Evolutionary conservation across 768 basidiomycete species (phyloP), one percentile per base, ranked within the genome.

Genomic region (Naematelia aurantialba): DNA sequence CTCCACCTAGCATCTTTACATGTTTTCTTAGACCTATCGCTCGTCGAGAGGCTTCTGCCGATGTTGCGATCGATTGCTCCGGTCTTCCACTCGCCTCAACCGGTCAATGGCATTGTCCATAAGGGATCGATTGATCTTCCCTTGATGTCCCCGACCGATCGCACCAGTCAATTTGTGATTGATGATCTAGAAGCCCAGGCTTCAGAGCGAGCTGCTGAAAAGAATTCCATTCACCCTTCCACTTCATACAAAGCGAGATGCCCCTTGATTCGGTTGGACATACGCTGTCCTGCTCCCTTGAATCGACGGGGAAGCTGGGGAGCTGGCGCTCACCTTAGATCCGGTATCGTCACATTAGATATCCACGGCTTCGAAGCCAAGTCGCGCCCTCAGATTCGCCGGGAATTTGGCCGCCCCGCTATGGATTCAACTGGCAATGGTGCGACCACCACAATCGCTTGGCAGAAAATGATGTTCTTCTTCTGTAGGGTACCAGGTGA

Each of bases 1-100:
- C 34, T 57, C 31, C 26, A 51, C 19, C 47, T 72, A 8, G 59
- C 63, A 10, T 87, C 91, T 10, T 66, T 93, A 10, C 90, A 91
- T 68, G 44, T 88, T n/a, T 89, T 90, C 68, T 52, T 89, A 25
- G 89, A 93, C 72, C 78, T 89, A 69, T 79, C 59, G 64, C 78
- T 65, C 68, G 74, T 72, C 4, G 65, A 69, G 53, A 58, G 67
- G 60, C 52, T 79, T 74, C 59, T 76, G 80, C 46, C 68, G 0
- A 87, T 87, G 61, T 39, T 87, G 22, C 62, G 59, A 10, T 52
- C 34, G 25, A 60, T 68, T 39, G 61, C 67, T 0, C 68, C 70
- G 12, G 59, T 48, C 13, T 57, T 66, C 17, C 58, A 55, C 2
- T 31, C 39, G 1, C 29, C 65, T 4, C 55, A 60, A n/a, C 17